Evolutionary conservation across 495 filamentous ascomycete genomes (phyloP).

Genomic region (Rostrohypoxylon terebratum): DNA sequence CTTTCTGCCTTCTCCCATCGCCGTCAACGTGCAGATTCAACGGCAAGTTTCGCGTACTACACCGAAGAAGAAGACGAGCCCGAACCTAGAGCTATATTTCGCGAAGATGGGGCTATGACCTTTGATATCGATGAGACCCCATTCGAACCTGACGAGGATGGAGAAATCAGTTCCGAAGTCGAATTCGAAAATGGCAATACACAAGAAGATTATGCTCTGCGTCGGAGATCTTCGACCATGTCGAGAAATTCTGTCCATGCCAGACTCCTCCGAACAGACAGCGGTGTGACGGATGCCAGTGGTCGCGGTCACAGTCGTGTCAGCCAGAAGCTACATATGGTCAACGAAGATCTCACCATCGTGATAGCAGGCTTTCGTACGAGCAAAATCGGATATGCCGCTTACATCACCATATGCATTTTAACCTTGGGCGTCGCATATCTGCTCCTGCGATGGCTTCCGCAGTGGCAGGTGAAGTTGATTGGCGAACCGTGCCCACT

Average conservation of each 20-base stretch:
- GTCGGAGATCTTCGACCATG: constrained; percentile 56
- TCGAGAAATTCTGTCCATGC: constrained; percentile 73
- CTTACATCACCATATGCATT: constrained; percentile 76
- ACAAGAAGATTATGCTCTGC: constrained; percentile 55
- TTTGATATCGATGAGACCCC: constrained; percentile 56
- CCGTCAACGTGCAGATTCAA: constrained; percentile 80
- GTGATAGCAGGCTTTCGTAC: constrained; percentile 92
- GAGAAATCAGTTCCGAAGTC: constrained; percentile 53
- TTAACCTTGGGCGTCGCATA: constrained; percentile 81
- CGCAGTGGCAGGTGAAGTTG: constrained; percentile 83
- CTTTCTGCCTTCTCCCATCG: constrained; percentile 88
- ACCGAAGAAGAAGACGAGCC: constrained; percentile 69
- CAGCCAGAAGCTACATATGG: constrained; percentile 92
- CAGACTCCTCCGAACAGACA: constrained; percentile 75
- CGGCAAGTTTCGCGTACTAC: constrained; percentile 90
- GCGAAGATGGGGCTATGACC: constrained; percentile 31
- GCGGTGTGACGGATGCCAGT: constrained; percentile 69
- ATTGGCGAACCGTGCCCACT: constrained; percentile 75
- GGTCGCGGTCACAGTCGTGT: constrained; percentile 68
- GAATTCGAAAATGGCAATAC: constrained; percentile 55
- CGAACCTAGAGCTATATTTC: constrained; percentile 38
- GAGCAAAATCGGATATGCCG: constrained; percentile 69
- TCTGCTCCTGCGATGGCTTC: constrained; percentile 89
- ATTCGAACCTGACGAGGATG: constrained; percentile 55
- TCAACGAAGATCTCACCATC: constrained; percentile 91